Percentiles rank a stretch among this genome's conserved stretches.
phyloP scores from a whole-genome alignment of 805 yeast species.

The Saturnispora sanitii region DNA sequence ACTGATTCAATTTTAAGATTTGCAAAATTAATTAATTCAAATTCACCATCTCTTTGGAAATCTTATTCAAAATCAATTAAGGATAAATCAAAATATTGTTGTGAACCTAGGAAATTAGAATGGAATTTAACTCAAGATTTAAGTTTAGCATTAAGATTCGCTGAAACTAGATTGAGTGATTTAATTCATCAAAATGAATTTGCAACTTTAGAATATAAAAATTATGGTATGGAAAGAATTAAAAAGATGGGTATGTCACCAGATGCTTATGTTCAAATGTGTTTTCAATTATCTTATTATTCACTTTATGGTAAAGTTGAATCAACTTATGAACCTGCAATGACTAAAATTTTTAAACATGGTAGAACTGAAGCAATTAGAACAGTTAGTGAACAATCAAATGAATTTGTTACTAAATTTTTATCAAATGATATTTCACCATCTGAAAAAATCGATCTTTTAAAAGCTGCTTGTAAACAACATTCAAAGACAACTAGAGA shows the following conservation, averaged over 20 bases:
- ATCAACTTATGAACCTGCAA: conserved; percentile 92
- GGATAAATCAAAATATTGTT: conserved; percentile 34
- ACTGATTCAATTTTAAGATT: conserved; percentile 84
- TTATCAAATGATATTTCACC: conserved; percentile 56
- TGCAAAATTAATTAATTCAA: conserved; percentile 72
- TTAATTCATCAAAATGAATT: conserved; percentile 85
- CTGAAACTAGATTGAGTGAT: conserved; percentile 82
- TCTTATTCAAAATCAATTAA: conserved; percentile 35
- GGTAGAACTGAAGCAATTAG: conserved; percentile 92
- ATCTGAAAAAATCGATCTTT: conserved; percentile 46
- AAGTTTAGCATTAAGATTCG: conserved; percentile 73
- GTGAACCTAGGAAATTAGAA: conserved; percentile 78
- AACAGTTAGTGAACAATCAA: conserved; percentile 72
- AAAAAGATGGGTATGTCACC: conserved; percentile 84
- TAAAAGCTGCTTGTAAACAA: conserved; percentile 59
- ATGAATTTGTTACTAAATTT: conserved; percentile 73
- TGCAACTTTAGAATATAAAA: conserved; percentile 62
- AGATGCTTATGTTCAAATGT: conserved; percentile 91
- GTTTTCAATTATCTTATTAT: conserved; percentile 85
- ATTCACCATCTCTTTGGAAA: conserved; percentile 65
- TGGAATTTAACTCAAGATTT: conserved; percentile 78
- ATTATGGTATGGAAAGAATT: conserved; percentile 66
- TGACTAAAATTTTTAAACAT: conserved; percentile 81
- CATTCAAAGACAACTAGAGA: conserved; percentile 61
- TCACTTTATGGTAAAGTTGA: conserved; percentile 89